These are phyloP conservation scores for Rubroshorea leprosula DNA, from an alignment of 345 rosid species.

Conservation along the genomic window DNA sequence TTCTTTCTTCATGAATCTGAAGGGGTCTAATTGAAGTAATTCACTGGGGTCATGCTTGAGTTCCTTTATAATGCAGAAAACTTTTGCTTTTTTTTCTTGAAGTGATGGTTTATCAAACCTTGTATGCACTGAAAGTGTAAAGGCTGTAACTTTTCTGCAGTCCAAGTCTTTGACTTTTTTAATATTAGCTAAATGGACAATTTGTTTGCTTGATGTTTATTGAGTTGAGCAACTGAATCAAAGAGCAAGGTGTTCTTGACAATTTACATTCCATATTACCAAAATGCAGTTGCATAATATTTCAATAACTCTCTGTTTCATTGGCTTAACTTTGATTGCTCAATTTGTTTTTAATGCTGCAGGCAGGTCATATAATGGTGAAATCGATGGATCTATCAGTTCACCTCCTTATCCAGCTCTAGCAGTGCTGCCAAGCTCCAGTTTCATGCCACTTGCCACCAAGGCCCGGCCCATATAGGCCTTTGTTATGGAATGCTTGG, in stretches of 20 bases:
- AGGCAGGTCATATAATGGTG: background rate
- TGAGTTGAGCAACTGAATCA: too few relatives aligned
- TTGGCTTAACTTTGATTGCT: background rate
- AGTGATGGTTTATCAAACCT: too few relatives aligned
- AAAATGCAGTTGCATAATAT: background rate
- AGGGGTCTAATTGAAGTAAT: too few relatives aligned
- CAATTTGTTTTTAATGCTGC: background rate
- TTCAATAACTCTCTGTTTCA: background rate
- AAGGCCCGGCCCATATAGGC: background rate
- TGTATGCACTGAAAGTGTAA: too few relatives aligned
- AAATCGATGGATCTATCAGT: background rate
- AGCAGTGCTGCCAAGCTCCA: constrained; percentile 8
- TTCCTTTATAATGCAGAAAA: background rate
- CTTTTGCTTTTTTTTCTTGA: background rate
- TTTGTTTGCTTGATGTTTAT: background rate
- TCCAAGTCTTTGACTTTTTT: too few relatives aligned
- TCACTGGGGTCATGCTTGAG: background rate
- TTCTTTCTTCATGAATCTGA: too few relatives aligned
- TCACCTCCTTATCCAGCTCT: constrained; percentile 19
- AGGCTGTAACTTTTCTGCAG: too few relatives aligned
- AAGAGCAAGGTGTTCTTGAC: too few relatives aligned
- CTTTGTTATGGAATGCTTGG: background rate
- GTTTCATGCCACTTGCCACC: background rate
- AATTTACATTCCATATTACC: background rate
- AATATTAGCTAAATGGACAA: background rate